Base-by-base conservation (phyloP, 2,329 filamentous ascomycete genomes). In the Ascomycota sp. region DNA sequence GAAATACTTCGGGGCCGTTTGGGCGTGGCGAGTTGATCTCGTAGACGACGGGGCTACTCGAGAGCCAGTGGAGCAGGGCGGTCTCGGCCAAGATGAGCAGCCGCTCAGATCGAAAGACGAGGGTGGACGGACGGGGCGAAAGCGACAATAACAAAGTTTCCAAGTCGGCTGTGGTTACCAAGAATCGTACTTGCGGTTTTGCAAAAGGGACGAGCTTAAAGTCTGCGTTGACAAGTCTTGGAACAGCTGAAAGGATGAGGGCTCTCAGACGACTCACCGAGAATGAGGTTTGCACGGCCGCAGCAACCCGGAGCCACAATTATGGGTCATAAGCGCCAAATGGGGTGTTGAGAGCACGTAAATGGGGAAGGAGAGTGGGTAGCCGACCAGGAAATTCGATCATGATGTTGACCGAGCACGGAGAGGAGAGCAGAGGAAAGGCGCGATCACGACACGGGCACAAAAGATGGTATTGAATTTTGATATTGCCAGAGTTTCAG, bases 81-180 rank as follows among this genome's bases (percentile, higher is more conserved):
- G 56, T 55, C 37, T 67, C 63, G 15, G 59, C 56, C 17, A 46
- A 41, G 29, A 60, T 45, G 25, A 56, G 50, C 23, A 43, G 51
- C 28, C 53, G 52, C 40, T 68, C 63, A 29, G 47, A 57, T 20
- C 63, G 55, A 21, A 68, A 46, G 20, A 63, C 45, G 31, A 55
- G 53, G 29, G 55, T 43, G n/a, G n/a, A n/a, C n/a, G 50, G 38
- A 23, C 50, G 44, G 6, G 57, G 58, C n/a, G 59, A 44, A 4
- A 63, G 39, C 23, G 55, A 51, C 25, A 66, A 47, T 20, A 57
- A 35, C 17, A 65, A 39, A 8, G 39, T 44, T 11, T 50, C 49
- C 7, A 50, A 52, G 31, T 60, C 51, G n/a, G 52, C 54, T 26
- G 58, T 43, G 22, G 44, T 47, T 31, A 63, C 47, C 36, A 50